Conservation (phyloP, 2,329 filamentous ascomycete species). For the Botryotinia narcissicola region DNA sequence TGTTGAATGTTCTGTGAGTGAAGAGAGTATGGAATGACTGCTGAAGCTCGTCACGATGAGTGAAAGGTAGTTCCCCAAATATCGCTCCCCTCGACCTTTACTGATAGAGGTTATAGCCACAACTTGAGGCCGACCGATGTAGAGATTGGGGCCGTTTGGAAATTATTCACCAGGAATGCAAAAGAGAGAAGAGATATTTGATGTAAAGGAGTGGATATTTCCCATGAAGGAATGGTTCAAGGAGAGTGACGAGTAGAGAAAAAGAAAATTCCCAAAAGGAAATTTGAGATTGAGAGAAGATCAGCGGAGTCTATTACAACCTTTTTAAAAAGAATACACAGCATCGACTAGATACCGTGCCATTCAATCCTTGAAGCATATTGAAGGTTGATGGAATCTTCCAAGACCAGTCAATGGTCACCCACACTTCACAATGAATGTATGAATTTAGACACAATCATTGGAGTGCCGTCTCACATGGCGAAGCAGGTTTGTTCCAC, state of each 20-base stretch:
- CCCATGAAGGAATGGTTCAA: neutral
- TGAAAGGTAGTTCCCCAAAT: neutral
- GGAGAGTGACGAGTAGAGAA: conserved; percentile 2
- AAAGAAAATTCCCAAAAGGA: neutral
- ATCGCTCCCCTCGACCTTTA: neutral
- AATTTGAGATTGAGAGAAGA: neutral
- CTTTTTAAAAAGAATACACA: conserved; percentile 7
- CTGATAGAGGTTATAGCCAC: neutral
- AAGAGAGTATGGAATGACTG: neutral
- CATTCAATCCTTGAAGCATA: neutral
- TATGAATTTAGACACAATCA: neutral
- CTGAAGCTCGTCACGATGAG: neutral
- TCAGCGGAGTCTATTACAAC: neutral
- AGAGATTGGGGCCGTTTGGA: neutral
- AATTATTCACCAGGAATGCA: neutral
- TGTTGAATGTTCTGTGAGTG: neutral
- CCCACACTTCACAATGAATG: conserved; percentile 9
- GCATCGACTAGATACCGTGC: neutral
- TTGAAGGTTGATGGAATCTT: neutral
- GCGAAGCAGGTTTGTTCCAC: conserved; percentile 9
- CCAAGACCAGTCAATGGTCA: neutral
- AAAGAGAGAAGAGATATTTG: neutral
- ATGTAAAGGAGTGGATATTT: neutral
- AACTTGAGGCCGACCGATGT: conserved; percentile 1
- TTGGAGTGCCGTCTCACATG: conserved; percentile 11